Evolutionary conservation across 306 rosid species (phyloP).

Genomic region (Luffa aegyptiaca): DNA sequence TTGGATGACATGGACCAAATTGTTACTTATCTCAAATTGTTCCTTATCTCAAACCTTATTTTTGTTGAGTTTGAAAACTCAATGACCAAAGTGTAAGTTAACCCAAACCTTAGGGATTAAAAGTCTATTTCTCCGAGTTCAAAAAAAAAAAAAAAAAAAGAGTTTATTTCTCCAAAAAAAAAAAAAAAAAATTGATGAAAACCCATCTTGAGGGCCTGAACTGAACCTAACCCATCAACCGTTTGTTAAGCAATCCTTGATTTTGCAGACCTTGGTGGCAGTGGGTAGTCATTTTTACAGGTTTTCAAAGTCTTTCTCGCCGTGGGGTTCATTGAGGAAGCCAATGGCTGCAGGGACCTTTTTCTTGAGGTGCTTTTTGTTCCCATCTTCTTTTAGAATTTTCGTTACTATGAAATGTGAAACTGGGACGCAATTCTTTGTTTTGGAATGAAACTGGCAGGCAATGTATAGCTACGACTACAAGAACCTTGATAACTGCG

Average conservation of each 20-base stretch:
- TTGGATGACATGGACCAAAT: no score
- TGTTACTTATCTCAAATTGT: no score
- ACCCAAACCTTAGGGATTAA: no score
- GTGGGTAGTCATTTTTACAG: neutral
- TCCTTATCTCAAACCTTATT: no score
- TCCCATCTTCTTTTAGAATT: neutral
- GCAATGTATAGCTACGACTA: conserved; percentile 30
- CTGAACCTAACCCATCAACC: neutral
- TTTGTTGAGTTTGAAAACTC: no score
- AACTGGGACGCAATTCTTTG: conserved; percentile 1
- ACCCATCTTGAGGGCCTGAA: neutral
- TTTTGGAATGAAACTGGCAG: conserved; percentile 19
- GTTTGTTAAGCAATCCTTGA: neutral
- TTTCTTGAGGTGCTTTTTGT: conserved; percentile 29
- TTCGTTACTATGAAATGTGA: neutral
- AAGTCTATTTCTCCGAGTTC: no score
- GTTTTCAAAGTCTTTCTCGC: neutral
- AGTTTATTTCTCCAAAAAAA: no score
- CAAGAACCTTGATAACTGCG: conserved; percentile 34
- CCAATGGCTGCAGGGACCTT: conserved; percentile 49
- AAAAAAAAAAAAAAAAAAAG: no score
- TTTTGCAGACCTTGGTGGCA: neutral
- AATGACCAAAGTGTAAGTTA: no score
- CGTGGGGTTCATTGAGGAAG: neutral
- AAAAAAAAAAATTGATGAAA: no score